Base-by-base conservation (phyloP, 345 rosid genomes). In the Aquilaria yunnanensis region DNA sequence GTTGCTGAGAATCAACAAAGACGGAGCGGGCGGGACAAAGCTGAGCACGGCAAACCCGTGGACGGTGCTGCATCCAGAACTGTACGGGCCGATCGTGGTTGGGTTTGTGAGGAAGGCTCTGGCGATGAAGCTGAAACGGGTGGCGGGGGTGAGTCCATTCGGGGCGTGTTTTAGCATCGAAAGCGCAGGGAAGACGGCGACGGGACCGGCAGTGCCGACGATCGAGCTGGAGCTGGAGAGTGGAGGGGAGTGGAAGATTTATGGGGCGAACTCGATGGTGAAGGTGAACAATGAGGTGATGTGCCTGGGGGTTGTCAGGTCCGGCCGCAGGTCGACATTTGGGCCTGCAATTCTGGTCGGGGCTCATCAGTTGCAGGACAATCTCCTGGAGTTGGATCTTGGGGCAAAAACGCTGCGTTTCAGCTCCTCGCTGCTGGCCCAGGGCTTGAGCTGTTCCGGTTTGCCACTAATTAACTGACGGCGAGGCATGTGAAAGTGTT, bases 271-370 rank as follows among this genome's bases (percentile, higher is more conserved):
- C 12, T 74, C 81, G 4, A 50, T 80, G 69, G 81, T 72, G 51
- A 50, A 72, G 54, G 63, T 63, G 13, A 12, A 29, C 10, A 63
- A 65, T 9, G 59, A 64, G 16, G 67, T 72, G 62, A 66, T 62
- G 73, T 80, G 81, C 56, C 59, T 80, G 60, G 81, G 79, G 34
- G 74, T 80, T 64, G 57, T 72, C 12, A 74, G 74, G 37, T 77
- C 77, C 57, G 83, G 83, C n/a, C 48, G 60, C 57, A 51, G 48
- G 2, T 34, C 58, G 8, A 23, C 23, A 23, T 23, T 23, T 23
- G 59, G 63, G 37, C 63, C 34, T 10, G 47, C 64, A 1, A 63
- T 67, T 14, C 8, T 67, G 51, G 58, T 72, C 0, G 72, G 76
- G 58, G 68, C 68, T 0, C 69, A 52, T 63, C 72, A 62, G 30